Evolutionary conservation across 1,284 basidiomycete species (phyloP).

Genomic region (Kwoniella shivajii): DNA sequence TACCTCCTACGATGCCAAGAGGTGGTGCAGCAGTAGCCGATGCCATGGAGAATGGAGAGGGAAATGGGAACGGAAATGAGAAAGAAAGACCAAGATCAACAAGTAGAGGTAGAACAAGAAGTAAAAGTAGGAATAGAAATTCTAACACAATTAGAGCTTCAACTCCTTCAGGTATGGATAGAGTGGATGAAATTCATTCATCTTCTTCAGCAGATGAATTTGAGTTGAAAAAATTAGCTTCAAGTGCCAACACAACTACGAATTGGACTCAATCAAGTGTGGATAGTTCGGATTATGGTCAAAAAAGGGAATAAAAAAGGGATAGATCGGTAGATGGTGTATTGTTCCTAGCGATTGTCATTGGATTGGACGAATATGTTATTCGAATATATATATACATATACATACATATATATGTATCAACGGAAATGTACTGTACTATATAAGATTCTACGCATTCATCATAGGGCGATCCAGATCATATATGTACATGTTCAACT

Average conservation of each 20-base stretch:
- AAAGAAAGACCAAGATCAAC: not conserved
- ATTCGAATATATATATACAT: no score
- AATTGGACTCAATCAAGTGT: not conserved
- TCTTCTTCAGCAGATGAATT: conserved; percentile 5
- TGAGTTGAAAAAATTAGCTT: not conserved
- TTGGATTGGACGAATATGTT: no score
- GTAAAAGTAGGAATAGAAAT: not conserved
- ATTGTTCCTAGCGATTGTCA: no score
- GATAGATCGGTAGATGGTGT: no score
- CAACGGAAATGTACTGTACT: no score
- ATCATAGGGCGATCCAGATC: no score
- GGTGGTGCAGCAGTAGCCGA: conserved; percentile 10
- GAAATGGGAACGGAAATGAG: not conserved
- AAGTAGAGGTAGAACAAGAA: conserved; percentile 3
- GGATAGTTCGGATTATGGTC: not conserved
- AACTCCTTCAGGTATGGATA: conserved; percentile 8
- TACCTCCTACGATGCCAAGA: conserved; percentile 21
- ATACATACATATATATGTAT: no score
- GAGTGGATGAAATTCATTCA: conserved; percentile 7
- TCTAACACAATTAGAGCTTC: not conserved
- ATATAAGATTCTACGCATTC: no score
- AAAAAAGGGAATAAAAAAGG: not conserved
- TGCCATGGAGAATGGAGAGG: not conserved
- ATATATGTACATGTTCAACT: no score
- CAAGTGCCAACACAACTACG: not conserved